phyloP scores from a whole-genome alignment of 331 rosid genomes.

The Arachis monticola region DNA sequence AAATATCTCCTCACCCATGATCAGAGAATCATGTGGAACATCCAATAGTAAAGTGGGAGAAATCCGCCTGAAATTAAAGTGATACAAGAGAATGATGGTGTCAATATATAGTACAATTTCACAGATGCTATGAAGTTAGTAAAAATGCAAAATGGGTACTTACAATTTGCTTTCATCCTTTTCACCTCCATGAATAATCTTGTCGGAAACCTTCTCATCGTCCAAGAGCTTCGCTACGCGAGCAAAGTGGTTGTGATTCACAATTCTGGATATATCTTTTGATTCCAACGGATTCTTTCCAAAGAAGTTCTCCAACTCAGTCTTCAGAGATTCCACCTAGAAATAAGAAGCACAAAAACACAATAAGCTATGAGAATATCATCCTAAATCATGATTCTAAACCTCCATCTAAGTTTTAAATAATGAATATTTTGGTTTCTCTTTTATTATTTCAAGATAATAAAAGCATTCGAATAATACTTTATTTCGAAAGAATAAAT shows the following conservation, averaged over 20 bases:
- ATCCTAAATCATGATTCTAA: too few species aligned
- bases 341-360: constrained; percentile 39
- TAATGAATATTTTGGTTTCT: too few species aligned
- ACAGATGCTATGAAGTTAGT: background rate
- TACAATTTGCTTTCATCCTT: constrained; percentile 77
- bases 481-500: too few species aligned
- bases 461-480: too few species aligned
- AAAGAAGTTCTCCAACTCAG: constrained; percentile 68
- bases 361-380: background rate
- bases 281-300: constrained; percentile 84
- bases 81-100: background rate
- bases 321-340: constrained; percentile 77
- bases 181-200: constrained; percentile 85
- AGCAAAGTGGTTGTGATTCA: constrained; percentile 74
- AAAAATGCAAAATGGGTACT: constrained; percentile 38
- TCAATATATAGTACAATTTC: constrained; percentile 18
- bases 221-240: constrained; percentile 80
- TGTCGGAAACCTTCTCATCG: constrained; percentile 82
- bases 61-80: constrained; percentile 62
- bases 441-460: too few species aligned
- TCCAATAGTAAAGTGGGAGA: constrained; percentile 88
- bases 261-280: constrained; percentile 83
- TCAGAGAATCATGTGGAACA: constrained; percentile 73
- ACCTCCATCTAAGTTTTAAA: too few species aligned
- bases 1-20: constrained; percentile 90